phyloP scores from a whole-genome alignment of 495 filamentous ascomycete species.

The Lasiosphaeris hirsuta region DNA sequence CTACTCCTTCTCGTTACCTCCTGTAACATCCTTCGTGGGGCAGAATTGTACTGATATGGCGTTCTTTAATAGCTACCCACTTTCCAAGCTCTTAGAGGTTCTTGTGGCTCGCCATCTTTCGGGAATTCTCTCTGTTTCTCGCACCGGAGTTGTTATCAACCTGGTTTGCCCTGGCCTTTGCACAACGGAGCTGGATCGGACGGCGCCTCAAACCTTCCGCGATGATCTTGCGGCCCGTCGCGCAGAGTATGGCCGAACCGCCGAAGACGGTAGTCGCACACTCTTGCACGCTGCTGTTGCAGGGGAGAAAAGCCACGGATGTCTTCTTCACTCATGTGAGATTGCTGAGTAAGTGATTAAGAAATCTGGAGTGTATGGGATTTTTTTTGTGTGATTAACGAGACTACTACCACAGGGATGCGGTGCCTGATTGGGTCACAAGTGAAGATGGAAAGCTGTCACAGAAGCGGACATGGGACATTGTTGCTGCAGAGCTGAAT shows the following conservation, averaged over 20 bases:
- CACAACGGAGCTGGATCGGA: conserved; percentile 33
- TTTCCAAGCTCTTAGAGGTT: conserved; percentile 18
- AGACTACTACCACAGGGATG: neutral
- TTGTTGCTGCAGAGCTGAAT: conserved; percentile 12
- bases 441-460: neutral
- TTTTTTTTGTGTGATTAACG: neutral
- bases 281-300: conserved; percentile 35
- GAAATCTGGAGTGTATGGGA: neutral
- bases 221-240: neutral
- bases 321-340: conserved; percentile 17
- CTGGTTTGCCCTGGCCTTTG: conserved; percentile 41
- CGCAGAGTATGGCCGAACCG: conserved; percentile 25
- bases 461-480: conserved; percentile 15
- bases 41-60: neutral
- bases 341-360: conserved; percentile 7
- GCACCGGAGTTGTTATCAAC: conserved; percentile 37
- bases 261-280: conserved; percentile 41
- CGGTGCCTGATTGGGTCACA: conserved; percentile 18
- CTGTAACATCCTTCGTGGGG: too few species aligned
- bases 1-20: neutral
- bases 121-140: conserved; percentile 5
- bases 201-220: neutral
- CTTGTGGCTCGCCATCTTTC: conserved; percentile 25
- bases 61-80: neutral
- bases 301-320: conserved; percentile 30